Percentiles rank a stretch among this genome's conserved stretches.
Conservation (phyloP, 345 rosid genomes). For the Rhodomyrtus tomentosa region DNA sequence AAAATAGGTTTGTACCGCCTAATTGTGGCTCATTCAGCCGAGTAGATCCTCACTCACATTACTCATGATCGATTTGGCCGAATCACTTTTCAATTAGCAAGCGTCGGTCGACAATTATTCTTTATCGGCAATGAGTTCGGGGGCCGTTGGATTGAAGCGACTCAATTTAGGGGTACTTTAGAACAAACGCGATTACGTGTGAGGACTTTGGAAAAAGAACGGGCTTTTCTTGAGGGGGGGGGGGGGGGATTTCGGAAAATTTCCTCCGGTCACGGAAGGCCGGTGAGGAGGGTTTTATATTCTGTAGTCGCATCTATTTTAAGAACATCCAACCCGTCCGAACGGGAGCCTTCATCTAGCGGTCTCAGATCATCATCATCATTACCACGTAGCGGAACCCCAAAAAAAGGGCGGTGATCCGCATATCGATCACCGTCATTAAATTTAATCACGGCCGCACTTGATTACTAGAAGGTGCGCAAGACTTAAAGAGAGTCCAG, state of each 20-base stretch:
- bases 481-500: neutral
- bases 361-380: neutral
- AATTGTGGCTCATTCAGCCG: neutral
- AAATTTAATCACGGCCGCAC: neutral
- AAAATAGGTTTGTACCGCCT: no score
- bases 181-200: neutral
- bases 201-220: neutral
- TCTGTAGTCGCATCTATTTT: neutral
- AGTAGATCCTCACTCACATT: accelerated
- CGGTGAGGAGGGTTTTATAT: neutral
- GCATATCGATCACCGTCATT: neutral
- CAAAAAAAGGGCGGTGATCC: neutral
- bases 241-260: no score
- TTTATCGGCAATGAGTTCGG: neutral
- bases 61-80: no score
- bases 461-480: neutral
- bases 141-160: neutral
- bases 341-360: neutral
- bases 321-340: neutral
- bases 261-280: neutral
- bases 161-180: neutral
- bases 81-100: no score
- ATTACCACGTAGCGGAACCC: neutral
- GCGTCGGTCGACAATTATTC: neutral
- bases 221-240: neutral